These are phyloP conservation scores for Talaromyces albobiverticillius DNA, from an alignment of 2,329 filamentous ascomycete species.

Conservation along the genomic window DNA sequence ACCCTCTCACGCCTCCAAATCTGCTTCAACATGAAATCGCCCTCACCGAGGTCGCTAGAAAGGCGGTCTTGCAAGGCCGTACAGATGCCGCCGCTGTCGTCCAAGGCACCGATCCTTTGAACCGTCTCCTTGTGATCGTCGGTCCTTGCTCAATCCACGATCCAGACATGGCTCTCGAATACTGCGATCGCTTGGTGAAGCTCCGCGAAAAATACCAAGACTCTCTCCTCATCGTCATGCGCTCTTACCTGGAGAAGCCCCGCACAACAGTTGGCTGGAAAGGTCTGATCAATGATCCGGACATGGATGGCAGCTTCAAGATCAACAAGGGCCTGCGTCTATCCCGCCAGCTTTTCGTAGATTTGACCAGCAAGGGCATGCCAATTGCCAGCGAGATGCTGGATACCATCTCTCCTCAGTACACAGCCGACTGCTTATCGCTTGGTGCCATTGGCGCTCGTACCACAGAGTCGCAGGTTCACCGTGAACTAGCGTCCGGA, in stretches of 20 bases:
- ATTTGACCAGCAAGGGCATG: constrained; percentile 89
- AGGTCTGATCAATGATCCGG: constrained; percentile 96
- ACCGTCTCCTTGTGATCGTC: constrained; percentile 72
- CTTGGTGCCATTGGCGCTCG: constrained; percentile 93
- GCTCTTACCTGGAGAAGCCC: constrained; percentile 97
- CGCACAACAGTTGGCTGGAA: constrained; percentile 98
- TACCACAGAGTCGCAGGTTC: constrained; percentile 93
- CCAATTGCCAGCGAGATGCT: constrained; percentile 97
- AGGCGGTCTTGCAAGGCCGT: constrained; percentile 59
- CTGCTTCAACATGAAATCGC: constrained; percentile 92
- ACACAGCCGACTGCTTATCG: constrained; percentile 85
- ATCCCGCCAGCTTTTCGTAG: constrained; percentile 86
- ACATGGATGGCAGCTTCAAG: constrained; percentile 97
- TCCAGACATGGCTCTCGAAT: constrained; percentile 82
- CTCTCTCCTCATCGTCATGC: constrained; percentile 94
- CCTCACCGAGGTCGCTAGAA: constrained; percentile 38
- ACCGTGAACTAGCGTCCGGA: constrained; percentile 89
- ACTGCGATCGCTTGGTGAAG: constrained; percentile 78
- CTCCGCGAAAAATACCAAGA: constrained; percentile 85
- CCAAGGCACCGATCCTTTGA: constrained; percentile 55
- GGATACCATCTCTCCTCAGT: constrained; percentile 97
- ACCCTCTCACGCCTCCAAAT: constrained; percentile 87
- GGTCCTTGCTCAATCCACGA: constrained; percentile 98
- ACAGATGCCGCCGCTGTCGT: constrained; percentile 61
- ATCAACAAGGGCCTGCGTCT: constrained; percentile 95